Evolutionary conservation across 768 basidiomycete species (phyloP).

Genomic region (Mycena galericulata): DNA sequence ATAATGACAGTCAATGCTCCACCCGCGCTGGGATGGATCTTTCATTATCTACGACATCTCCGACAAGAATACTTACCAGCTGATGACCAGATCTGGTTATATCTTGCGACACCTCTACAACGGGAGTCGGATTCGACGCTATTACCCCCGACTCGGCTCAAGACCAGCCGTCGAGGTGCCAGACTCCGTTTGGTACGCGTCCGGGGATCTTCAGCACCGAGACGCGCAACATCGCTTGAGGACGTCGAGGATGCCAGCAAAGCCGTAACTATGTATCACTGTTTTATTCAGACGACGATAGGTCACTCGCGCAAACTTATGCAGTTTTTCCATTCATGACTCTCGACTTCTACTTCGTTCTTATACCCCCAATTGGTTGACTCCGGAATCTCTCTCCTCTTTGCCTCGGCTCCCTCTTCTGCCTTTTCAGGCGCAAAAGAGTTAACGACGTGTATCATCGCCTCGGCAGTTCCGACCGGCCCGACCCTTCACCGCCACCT

Average conservation of each 20-base stretch:
- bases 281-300: not conserved
- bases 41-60: slow-evolving; percentile 27
- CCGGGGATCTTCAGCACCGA: slow-evolving; percentile 16
- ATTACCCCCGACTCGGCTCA: slow-evolving; percentile 2
- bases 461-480: not conserved
- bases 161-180: not conserved
- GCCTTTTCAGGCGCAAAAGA: slow-evolving; percentile 30
- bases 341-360: not conserved
- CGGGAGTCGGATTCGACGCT: slow-evolving; percentile 13
- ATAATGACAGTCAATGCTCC: too few relatives aligned
- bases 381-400: too few relatives aligned
- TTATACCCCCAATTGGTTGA: not conserved
- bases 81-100: slow-evolving; percentile 32
- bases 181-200: slow-evolving; percentile 22
- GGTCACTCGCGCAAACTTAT: too few relatives aligned
- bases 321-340: not conserved
- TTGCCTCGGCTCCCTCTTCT: not conserved
- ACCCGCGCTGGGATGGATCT: too few relatives aligned
- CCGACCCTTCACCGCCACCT: too few relatives aligned
- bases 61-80: slow-evolving; percentile 38
- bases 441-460: slow-evolving; percentile 24
- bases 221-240: slow-evolving; percentile 14
- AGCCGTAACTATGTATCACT: not conserved
- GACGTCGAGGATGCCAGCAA: too few relatives aligned
- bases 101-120: slow-evolving; percentile 28